These are phyloP conservation scores for Exophiala sp. DNA, from an alignment of 2,329 filamentous ascomycete species.

Conservation along the genomic window DNA sequence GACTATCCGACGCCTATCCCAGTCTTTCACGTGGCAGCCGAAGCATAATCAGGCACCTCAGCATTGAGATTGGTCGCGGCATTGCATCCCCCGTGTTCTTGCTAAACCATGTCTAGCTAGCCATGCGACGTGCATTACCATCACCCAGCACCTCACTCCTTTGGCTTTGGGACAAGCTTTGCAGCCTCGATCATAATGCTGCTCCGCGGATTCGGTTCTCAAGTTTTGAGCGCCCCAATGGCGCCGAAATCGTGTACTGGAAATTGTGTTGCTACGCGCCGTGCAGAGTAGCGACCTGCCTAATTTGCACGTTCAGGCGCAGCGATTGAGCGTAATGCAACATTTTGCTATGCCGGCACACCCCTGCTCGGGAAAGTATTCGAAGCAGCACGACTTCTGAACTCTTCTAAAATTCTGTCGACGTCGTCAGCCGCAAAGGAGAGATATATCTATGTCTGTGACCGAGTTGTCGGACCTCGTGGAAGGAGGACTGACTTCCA, in stretches of 20 bases:
- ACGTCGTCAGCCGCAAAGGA: too few species aligned
- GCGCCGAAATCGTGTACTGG: slow-evolving; percentile 3
- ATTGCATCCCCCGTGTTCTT: background rate
- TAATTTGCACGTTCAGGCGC: background rate
- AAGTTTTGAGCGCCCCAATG: background rate
- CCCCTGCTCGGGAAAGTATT: background rate
- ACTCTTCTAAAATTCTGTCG: too few species aligned
- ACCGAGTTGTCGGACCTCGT: background rate
- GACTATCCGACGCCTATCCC: background rate
- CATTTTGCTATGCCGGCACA: background rate
- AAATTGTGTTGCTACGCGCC: background rate
- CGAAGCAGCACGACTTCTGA: background rate
- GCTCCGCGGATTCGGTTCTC: background rate
- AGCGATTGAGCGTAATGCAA: background rate
- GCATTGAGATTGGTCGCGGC: background rate
- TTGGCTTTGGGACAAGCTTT: slow-evolving; percentile 11
- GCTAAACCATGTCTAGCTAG: slow-evolving; percentile 14
- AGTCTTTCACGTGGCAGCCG: slow-evolving; percentile 3
- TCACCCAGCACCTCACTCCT: background rate
- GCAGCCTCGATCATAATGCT: slow-evolving; percentile 1
- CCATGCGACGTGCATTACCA: slow-evolving; percentile 18
- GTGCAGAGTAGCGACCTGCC: background rate
- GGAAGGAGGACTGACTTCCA: background rate
- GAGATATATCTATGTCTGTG: too few species aligned
- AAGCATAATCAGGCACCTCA: background rate